A percentile compares a stretch with the other conserved stretches of the same genome.
Evolutionary conservation across 2,329 filamentous ascomycete species (phyloP).

Genomic region (Trichoderma sp.): DNA sequence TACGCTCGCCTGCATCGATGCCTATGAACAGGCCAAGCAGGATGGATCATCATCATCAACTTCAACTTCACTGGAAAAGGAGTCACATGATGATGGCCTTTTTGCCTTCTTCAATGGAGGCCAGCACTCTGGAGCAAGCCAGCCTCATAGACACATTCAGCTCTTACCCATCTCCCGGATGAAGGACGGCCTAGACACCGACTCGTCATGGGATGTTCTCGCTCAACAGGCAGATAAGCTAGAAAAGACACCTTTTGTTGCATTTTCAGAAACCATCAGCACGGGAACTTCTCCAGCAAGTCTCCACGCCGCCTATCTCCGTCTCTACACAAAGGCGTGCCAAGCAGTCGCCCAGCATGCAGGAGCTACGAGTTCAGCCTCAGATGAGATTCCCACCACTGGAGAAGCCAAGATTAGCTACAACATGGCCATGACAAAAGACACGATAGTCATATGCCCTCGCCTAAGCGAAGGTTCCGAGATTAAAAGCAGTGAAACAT

Average conservation of each 20-base stretch:
- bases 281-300: constrained; percentile 35
- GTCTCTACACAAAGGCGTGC: constrained; percentile 46
- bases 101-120: constrained; percentile 72
- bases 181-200: constrained; percentile 47
- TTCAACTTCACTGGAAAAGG: not conserved
- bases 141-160: constrained; percentile 70
- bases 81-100: constrained; percentile 37
- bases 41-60: not conserved
- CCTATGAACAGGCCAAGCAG: constrained; percentile 41
- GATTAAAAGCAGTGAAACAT: constrained; percentile 29
- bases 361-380: not conserved
- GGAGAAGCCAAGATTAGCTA: constrained; percentile 57
- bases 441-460: constrained; percentile 53
- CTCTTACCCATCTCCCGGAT: constrained; percentile 65
- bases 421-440: constrained; percentile 59
- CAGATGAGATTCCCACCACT: constrained; percentile 28
- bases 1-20: constrained; percentile 59
- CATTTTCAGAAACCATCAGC: constrained; percentile 42
- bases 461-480: constrained; percentile 49
- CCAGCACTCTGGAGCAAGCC: constrained; percentile 64
- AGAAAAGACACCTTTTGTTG: constrained; percentile 38
- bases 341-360: constrained; percentile 34
- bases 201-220: constrained; percentile 47
- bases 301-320: constrained; percentile 44
- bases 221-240: constrained; percentile 34